Evolutionary conservation across 2,329 filamentous ascomycete genomes (phyloP), one percentile per base, ranked within the genome.

Genomic region (Fusarium incarnatum): DNA sequence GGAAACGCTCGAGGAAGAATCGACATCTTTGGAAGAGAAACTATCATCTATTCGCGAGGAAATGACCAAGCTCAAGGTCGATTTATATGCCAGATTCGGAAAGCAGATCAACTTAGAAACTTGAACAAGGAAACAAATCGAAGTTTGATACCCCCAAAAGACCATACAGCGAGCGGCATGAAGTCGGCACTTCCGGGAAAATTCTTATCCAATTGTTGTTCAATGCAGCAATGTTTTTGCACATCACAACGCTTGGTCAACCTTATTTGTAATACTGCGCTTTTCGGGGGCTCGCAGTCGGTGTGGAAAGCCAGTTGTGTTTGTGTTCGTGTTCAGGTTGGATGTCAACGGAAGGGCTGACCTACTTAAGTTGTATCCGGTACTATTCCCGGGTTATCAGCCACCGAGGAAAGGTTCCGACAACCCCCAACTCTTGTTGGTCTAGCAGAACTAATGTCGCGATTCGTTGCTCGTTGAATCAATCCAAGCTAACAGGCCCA

Each of bases 91-190:
- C 34, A 89, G 97, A 67, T 99, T 99, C 82, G 96, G 96, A 59
- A 90, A 92, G 80, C 97, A 94, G 80, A 99, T 99, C 85, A 99
- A 99, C 82, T 86, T 98, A 71, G 96, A 99, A 82, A 93, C 92
- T 73, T 96, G 85, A 87, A 61, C 56, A 49, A 37, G 62, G 60
- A 70, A 55, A 60, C 34, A 56, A 56, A 56, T 68, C 57, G 56
- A 69, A 71, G 56, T 47, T 34, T 71, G 59, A 68, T 68, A 71
- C 67, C 67, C 62, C 50, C 46, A 34, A 60, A 52, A 34, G 50
- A 37, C 44, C 41, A 64, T 25, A 58, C 48, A 55, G 49, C 58
- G 40, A 53, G 34, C 49, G n/a, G 27, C 61, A 28, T 49, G 44
- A 48, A 50, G 28, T 55, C 61, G 47, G 25, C 60, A 41, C 37